Base-by-base conservation (phyloP, 108 stramenopile species). In the Epithemia pelagica region DNA sequence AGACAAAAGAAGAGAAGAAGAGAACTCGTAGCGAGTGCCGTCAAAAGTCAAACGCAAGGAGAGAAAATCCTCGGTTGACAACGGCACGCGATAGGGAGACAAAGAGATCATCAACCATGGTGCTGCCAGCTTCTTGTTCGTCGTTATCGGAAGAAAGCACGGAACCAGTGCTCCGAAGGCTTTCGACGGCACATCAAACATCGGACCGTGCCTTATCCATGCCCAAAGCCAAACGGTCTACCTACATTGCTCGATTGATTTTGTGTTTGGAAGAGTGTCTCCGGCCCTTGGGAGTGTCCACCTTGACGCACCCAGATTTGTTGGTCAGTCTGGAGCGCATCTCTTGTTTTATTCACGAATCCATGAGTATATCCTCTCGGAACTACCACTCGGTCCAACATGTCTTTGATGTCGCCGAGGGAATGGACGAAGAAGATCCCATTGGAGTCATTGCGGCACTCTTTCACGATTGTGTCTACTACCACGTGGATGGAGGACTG, bases 391-490 rank as follows among this genome's bases (percentile, higher is more conserved):
- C 71, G 31, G 83, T 84, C n/a, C 71, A 77, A 51, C 83, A 84
- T 65, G 78, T 79, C 26, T 84, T 79, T 73, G 79, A 84, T 58
- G 64, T 84, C 18, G 51, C 72, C 28, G 32, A 73, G 30, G 58
- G 65, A 18, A 52, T 71, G 65, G 37, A 46, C 15, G 37, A 46
- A 10, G 56, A 62, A 27, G 68, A 83, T 70, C 83, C 79, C 29
- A 76, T 84, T 51, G 56, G 54, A 0, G 75, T 75, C 22, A 32
- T 84, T 37, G 65, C 77, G 19, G 79, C 83, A 22, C 70, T 70
- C 26, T 84, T 84, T 78, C 83, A 84, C 62, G 83, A 84, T 65
- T 75, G 72, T 53, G 75, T 84, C 61, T 84, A 84, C 58, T 78
- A 77, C 37, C 60, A 71, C 46, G 73, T 84, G 25, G 83, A 84